Evolutionary conservation across 805 yeast genomes (phyloP), one percentile per base, ranked within the genome.

Genomic region (Cyberlindnera mrakii): DNA sequence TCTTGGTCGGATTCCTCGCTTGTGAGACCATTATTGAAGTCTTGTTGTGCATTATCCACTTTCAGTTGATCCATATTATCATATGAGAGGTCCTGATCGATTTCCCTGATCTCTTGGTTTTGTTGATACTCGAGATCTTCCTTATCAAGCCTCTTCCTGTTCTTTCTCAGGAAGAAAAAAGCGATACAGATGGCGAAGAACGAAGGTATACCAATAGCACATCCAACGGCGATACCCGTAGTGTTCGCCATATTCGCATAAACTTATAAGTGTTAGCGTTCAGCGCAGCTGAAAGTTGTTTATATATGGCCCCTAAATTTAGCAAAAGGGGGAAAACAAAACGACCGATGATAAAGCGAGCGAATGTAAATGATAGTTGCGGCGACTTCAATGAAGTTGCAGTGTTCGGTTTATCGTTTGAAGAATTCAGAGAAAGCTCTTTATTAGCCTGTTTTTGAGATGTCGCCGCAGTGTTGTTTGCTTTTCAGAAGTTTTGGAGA

Each of bases 121-220:
- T 62, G 36, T 31, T 47, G 50, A 39, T 32, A 53, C 37, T 53
- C 63, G 19, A 60, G 54, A 34, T 60, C 64, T 44, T 75, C 80
- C 38, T 54, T 53, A 38, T 60, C 63, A 32, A 65, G 58, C 35
- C 67, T 61, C 44, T 59, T 51, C 43, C 63, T 68, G 42, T 68
- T 65, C 35, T 70, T 62, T 27, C 57, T 44, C 68, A 72, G 67
- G 43, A 71, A 64, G 10, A 47, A 48, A 3, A 61, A 29, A 0
- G 70, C 63, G 3, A 71, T 59, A 0, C 64, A 15, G 1, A 68
- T 11, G 1, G 71, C 68, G 9, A 72, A 48, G 4, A 64, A 67
- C n/a, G 66, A 52, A 1, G 80, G 80, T 19, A 75, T 63, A 30
- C 78, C 80, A 4, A 75, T 74, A 3, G 79, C 75, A 48, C 75